Evolutionary conservation across 768 basidiomycete species (phyloP), one percentile per base, ranked within the genome.

Genomic region (Dacryopinax spathularia): DNA sequence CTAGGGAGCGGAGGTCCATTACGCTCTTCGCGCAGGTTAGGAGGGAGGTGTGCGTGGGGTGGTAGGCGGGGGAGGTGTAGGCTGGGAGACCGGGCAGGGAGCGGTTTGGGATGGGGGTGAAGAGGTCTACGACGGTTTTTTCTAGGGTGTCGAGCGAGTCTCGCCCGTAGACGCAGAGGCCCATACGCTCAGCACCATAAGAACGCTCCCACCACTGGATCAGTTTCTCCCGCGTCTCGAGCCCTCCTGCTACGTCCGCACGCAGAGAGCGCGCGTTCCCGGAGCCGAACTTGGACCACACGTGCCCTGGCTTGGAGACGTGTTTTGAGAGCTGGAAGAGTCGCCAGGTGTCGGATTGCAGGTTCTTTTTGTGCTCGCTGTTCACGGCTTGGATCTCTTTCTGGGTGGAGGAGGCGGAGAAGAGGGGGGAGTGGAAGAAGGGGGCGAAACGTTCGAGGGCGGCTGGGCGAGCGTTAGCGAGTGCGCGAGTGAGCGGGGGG

Each of bases 301-400:
- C 82, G 72, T 95, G 92, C 4, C 85, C 88, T 1, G 78, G 77
- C 68, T 83, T 84, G 63, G 84, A 86, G 60, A 95, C 82, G 68
- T 87, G 81, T 73, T 98, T 98, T 74, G 89, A 90, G 27, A 97
- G 75, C 73, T 99, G 95, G 75, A 89, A 98, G 64, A 94, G 84
- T n/a, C 95, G 84, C 89, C 92, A 94, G 70, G 86, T 77, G 71
- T 97, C 92, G 1, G 80, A 77, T 72, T 95, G 94, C 56, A 89
- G 83, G 72, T 98, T 99, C 77, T 96, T 95, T 77, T 91, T 91
- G 79, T 97, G 87, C 73, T 99, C 96, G 0, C 91, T 95, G 72
- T 99, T 88, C 39, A 99, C 94, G 0, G 96, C 95, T 68, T 92
- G 92, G 66, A 96, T 79, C 75, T 99, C 95, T 33, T 92, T 84